Evolutionary conservation across 495 filamentous ascomycete genomes (phyloP).

Genomic region (Penicillium mononematosum): DNA sequence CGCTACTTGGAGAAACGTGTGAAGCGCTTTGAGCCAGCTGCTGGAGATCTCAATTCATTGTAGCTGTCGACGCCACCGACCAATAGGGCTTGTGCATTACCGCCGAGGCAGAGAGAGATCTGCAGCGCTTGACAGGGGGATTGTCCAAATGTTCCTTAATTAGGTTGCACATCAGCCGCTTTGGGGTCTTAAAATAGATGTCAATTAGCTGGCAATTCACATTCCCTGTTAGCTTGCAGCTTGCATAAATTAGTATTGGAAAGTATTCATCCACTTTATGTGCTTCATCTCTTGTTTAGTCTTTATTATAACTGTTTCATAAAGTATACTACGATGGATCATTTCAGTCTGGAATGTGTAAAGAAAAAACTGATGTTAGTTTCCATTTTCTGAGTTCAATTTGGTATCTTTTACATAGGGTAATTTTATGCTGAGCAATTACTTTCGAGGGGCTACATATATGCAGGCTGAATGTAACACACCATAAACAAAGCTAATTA

Average conservation of each 20-base stretch:
- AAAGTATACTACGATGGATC: not conserved
- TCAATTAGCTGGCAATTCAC: slow-evolving; percentile 22
- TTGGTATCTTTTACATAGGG: not conserved
- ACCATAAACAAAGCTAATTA: not conserved
- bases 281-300: not conserved
- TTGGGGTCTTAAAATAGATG: slow-evolving; percentile 26
- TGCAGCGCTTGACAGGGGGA: slow-evolving; percentile 13
- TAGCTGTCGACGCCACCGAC: slow-evolving; percentile 3
- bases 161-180: slow-evolving; percentile 15
- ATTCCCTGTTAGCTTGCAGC: not conserved
- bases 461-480: not conserved
- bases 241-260: not conserved
- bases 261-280: not conserved
- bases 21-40: slow-evolving; percentile 17
- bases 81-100: slow-evolving; percentile 22
- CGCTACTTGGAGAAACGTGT: slow-evolving; percentile 7
- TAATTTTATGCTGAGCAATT: not conserved
- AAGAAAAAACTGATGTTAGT: not conserved
- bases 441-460: not conserved
- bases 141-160: slow-evolving; percentile 20
- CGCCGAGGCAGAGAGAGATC: slow-evolving; percentile 23
- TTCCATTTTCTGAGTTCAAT: not conserved
- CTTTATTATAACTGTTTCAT: not conserved
- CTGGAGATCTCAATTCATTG: not conserved
- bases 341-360: not conserved